These are phyloP conservation scores for Ordospora colligata DNA, from an alignment of 371 early-diverging fungal genomes.

Conservation along the genomic window DNA sequence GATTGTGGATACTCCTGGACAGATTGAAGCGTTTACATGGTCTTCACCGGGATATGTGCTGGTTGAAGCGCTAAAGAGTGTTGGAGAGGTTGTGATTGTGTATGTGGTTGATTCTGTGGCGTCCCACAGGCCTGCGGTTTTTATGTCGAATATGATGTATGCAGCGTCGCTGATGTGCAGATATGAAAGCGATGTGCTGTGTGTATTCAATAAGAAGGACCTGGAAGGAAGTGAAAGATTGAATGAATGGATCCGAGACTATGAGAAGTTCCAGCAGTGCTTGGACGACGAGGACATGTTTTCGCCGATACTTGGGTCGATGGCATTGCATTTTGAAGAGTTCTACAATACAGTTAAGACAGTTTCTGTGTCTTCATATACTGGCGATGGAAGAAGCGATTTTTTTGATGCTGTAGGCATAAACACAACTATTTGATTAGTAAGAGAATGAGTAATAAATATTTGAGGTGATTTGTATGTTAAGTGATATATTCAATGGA, in stretches of 20 bases:
- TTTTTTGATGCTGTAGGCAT: slow-evolving; percentile 65
- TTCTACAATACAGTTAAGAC: slow-evolving; percentile 73
- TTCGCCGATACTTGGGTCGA: slow-evolving; percentile 75
- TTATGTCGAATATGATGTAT: slow-evolving; percentile 98
- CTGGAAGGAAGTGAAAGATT: slow-evolving; percentile 74
- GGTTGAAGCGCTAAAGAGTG: slow-evolving; percentile 69
- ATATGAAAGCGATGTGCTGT: slow-evolving; percentile 75
- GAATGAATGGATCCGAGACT: slow-evolving; percentile 87
- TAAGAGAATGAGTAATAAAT: background rate
- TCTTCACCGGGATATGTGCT: slow-evolving; percentile 93
- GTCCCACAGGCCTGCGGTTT: slow-evolving; percentile 79
- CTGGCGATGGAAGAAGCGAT: slow-evolving; percentile 81
- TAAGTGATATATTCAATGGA: too few relatives aligned
- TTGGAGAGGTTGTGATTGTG: slow-evolving; percentile 62
- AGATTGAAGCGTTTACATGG: slow-evolving; percentile 99
- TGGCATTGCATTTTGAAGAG: slow-evolving; percentile 91
- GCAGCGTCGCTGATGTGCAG: slow-evolving; percentile 67
- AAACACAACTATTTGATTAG: background rate
- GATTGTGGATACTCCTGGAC: slow-evolving; percentile 97
- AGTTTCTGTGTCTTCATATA: slow-evolving; percentile 79
- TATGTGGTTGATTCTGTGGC: slow-evolving; percentile 92
- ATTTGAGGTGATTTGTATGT: background rate
- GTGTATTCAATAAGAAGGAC: slow-evolving; percentile 94
- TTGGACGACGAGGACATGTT: slow-evolving; percentile 64
- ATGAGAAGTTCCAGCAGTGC: slow-evolving; percentile 79